Base-by-base conservation (phyloP, 2,329 filamentous ascomycete species). In the Calonectria montana region DNA sequence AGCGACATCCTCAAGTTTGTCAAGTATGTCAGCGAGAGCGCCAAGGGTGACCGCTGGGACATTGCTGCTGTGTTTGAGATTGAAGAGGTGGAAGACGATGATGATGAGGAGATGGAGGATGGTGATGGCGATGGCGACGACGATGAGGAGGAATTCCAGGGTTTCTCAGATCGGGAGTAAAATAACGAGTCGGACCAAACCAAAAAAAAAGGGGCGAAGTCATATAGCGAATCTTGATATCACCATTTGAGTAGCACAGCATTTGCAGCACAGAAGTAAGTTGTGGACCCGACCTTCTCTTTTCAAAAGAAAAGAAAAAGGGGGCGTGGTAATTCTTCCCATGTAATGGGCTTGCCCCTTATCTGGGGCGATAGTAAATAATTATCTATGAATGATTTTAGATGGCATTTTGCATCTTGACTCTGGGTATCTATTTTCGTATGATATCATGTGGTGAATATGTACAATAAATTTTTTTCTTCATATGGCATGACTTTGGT, bases 1-100 rank as follows among this genome's bases (percentile, higher is more conserved):
- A 91, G 91, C 76, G 96, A 94, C 16, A 93, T 94, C 16, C 87
- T 99, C 80, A 93, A 94, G 82, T 99, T 99, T 81, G 95, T 98
- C 80, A 99, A 98, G 87, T 99, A 98, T 82, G 93, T 99, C 25
- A 97, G 94, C 83, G 88, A 88, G 71, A 90, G 89, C 63, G 97
- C 97, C 9, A 91, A 91, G 80, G 97, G 97, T 1, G 97, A 98
- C 84, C 89, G 97, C 50, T 98, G 96, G 95, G 97, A 99, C 84
- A 88, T 98, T 62, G 93, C 91, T 57, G 97, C 92, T 0, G 91
- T 91, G 39, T 94, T 94, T 82, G 94, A 93, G 27, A 92, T 98
- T 37, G 89, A 89, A 74, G 89, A 91, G 70, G 81, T 86, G 43
- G 88, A 89, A 1, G 86, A 84, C 0, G 84, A 83, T 0, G 84